phyloP scores from a whole-genome alignment of 192 early-diverging fungal species.

The Rhizoclosmatium sp. region DNA sequence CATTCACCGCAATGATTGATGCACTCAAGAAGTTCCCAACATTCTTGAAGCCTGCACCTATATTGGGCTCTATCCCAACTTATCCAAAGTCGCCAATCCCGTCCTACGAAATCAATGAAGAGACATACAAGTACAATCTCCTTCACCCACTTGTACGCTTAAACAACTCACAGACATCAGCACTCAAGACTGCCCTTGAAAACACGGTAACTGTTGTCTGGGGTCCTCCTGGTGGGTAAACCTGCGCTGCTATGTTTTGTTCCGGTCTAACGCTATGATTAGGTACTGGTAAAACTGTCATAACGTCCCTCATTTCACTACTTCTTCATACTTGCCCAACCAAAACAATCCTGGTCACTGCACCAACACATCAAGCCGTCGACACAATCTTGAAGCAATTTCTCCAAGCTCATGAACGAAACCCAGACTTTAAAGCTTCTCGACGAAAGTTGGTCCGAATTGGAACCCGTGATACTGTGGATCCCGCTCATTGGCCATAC shows the following conservation, averaged over 20 bases:
- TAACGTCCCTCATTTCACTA: background rate
- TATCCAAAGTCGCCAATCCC: background rate
- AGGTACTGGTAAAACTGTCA: slow-evolving; percentile 6
- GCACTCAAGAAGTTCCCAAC: background rate
- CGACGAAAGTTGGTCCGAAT: background rate
- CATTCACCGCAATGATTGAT: background rate
- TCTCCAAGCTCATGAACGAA: background rate
- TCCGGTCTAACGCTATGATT: background rate
- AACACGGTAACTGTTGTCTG: slow-evolving; percentile 1
- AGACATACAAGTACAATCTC: background rate
- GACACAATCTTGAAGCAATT: background rate
- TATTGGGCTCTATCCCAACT: background rate
- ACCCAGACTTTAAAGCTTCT: background rate
- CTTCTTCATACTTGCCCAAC: background rate
- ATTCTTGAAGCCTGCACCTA: background rate
- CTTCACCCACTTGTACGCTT: background rate
- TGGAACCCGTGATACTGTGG: background rate
- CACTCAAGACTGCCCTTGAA: background rate
- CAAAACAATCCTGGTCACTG: slow-evolving; percentile 9
- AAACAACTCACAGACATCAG: background rate
- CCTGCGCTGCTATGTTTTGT: background rate
- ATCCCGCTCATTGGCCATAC: background rate
- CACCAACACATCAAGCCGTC: slow-evolving; percentile 8
- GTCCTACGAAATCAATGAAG: background rate
- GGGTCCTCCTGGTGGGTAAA: background rate